Percentiles rank a stretch among this genome's conserved stretches.
These are phyloP conservation scores for Eucalyptus erythrocorys DNA, from an alignment of 345 rosid genomes.

Conservation along the genomic window DNA sequence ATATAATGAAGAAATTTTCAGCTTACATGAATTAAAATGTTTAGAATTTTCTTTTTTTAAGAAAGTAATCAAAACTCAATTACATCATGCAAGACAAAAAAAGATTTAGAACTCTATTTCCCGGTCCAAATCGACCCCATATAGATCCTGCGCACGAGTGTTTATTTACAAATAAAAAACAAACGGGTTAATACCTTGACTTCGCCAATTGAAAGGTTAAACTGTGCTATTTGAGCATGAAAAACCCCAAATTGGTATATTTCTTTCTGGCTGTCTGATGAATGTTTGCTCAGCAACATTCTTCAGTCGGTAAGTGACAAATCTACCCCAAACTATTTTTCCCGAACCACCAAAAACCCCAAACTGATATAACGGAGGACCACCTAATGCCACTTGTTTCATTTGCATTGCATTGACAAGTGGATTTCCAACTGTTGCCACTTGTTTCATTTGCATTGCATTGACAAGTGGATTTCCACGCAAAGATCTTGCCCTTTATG, in stretches of 20 bases:
- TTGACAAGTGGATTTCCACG: constrained; percentile 8
- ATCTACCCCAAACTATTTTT: too few species aligned
- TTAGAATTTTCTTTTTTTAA: too few species aligned
- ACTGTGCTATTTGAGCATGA: neutral
- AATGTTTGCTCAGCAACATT: neutral
- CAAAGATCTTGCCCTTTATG: constrained; percentile 26
- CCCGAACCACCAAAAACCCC: too few species aligned
- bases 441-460: constrained; percentile 12
- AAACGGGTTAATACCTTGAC: neutral
- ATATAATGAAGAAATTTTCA: too few species aligned
- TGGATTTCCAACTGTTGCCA: constrained; percentile 19
- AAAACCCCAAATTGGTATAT: too few species aligned
- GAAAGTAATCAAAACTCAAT: too few species aligned
- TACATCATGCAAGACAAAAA: too few species aligned
- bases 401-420: too few species aligned
- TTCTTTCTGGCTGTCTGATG: neutral
- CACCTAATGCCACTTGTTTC: too few species aligned
- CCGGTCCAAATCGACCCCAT: neutral
- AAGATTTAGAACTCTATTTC: neutral
- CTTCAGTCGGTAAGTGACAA: constrained; percentile 4
- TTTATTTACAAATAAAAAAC: too few species aligned
- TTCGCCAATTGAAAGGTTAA: neutral
- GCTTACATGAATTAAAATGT: too few species aligned
- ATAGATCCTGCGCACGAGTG: neutral
- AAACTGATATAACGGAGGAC: too few species aligned